These are phyloP conservation scores for Capsella bursapastoris DNA, from an alignment of 345 rosid species.

Conservation along the genomic window DNA sequence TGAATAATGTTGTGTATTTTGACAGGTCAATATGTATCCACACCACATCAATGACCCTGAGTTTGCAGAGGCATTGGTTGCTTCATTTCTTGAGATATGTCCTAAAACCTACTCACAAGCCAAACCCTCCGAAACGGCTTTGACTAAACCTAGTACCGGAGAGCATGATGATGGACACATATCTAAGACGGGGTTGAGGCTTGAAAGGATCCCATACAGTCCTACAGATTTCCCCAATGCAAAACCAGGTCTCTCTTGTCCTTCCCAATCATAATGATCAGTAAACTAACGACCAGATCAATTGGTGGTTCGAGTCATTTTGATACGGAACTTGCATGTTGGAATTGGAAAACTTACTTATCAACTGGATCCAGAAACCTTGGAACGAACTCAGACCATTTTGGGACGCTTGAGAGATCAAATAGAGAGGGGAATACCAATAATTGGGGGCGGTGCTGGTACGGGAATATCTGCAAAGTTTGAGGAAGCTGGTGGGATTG, in stretches of 20 bases:
- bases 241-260: conserved; percentile 63
- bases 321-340: conserved; percentile 21
- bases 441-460: conserved; percentile 98
- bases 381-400: conserved; percentile 66
- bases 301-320: conserved; percentile 2
- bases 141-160: conserved; percentile 37
- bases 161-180: conserved; percentile 25
- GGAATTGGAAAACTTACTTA: conserved; percentile 27
- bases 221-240: conserved; percentile 85
- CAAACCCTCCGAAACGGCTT: conserved; percentile 41
- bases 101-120: conserved; percentile 40
- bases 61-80: conserved; percentile 82
- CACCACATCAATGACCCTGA: conserved; percentile 80
- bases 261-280: conserved; percentile 8
- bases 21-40: conserved; percentile 66
- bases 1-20: conserved; percentile 25
- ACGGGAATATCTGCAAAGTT: conserved; percentile 98
- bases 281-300: conserved; percentile 14
- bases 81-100: conserved; percentile 72
- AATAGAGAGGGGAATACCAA: conserved; percentile 70
- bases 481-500: conserved; percentile 98
- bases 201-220: conserved; percentile 54
- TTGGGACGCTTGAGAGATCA: conserved; percentile 71
- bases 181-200: conserved; percentile 36
- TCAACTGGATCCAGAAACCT: conserved; percentile 62